A percentile compares a stretch with the other conserved stretches of the same genome.
phyloP scores from a whole-genome alignment of 495 filamentous ascomycete species.

The Glarea lozoyensis region DNA sequence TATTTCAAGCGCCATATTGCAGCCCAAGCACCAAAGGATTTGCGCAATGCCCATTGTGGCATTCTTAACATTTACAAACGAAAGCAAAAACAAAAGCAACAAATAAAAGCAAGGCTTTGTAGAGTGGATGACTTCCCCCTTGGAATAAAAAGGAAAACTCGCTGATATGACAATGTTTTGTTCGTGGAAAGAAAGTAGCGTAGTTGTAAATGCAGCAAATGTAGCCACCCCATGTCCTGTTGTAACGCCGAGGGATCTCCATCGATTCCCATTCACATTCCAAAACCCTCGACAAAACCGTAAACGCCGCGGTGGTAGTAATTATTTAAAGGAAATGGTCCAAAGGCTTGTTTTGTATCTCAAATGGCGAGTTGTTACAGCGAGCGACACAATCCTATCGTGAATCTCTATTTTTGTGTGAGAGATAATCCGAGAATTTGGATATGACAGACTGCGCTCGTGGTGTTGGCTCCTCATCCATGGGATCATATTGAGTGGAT shows the following conservation, averaged over 20 bases:
- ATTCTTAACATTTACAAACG: conserved; percentile 6
- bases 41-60: background rate
- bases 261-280: background rate
- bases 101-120: background rate
- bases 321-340: conserved; percentile 3
- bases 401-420: background rate
- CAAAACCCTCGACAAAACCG: conserved; percentile 1
- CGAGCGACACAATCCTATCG: background rate
- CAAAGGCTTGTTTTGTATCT: background rate
- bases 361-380: conserved; percentile 4
- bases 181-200: background rate
- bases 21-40: background rate
- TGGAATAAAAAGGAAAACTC: background rate
- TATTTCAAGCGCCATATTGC: too few species aligned
- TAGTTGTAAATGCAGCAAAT: conserved; percentile 19
- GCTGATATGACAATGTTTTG: background rate
- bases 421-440: conserved; percentile 8
- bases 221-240: background rate
- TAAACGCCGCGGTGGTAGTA: conserved; percentile 11
- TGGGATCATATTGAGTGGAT: conserved; percentile 4
- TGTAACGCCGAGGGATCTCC: conserved; percentile 3
- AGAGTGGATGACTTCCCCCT: background rate
- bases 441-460: conserved; percentile 18
- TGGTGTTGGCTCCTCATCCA: conserved; percentile 22
- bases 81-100: conserved; percentile 1